Percentiles rank a stretch among this genome's conserved stretches.
phyloP scores from a whole-genome alignment of 805 yeast genomes.

The Tetrapisispora taiwanensis region DNA sequence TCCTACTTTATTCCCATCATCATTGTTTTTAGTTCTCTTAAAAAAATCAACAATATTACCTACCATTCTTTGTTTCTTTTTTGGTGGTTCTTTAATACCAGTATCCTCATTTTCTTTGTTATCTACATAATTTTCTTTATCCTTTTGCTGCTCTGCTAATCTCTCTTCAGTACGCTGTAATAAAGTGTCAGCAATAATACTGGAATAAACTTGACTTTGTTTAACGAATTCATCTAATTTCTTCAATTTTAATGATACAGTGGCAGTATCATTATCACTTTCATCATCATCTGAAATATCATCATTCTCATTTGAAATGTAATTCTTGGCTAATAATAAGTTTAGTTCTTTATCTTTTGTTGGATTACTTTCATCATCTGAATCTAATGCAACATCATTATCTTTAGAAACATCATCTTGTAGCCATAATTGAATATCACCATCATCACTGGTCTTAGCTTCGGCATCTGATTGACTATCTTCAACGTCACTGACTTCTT shows the following conservation, averaged over 20 bases:
- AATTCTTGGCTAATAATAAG: neutral
- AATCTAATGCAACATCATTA: constrained; percentile 18
- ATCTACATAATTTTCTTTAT: constrained; percentile 8
- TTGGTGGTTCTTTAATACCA: constrained; percentile 18
- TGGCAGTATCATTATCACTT: constrained; percentile 32
- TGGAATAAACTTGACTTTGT: constrained; percentile 78
- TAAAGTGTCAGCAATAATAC: constrained; percentile 74
- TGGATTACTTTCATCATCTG: constrained; percentile 13
- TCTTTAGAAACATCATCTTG: constrained; percentile 14
- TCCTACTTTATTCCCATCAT: neutral
- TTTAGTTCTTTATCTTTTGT: constrained; percentile 7
- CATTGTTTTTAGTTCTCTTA: constrained; percentile 5
- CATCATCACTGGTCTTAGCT: constrained; percentile 3
- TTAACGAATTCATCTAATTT: constrained; percentile 69
- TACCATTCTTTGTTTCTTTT: constrained; percentile 13
- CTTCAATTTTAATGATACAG: constrained; percentile 49
- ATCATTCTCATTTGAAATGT: constrained; percentile 4
- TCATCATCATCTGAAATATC: constrained; percentile 11
- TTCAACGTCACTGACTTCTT: constrained; percentile 13
- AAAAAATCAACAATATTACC: constrained; percentile 19
- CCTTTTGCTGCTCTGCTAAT: constrained; percentile 23
- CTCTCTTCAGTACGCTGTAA: constrained; percentile 35
- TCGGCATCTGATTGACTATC: constrained; percentile 6
- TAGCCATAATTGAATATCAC: constrained; percentile 19
- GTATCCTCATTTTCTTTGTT: constrained; percentile 14